A percentile compares a stretch with the other conserved stretches of the same genome.
Conservation (phyloP, 2,329 filamentous ascomycete species). For the Periconia sp. region DNA sequence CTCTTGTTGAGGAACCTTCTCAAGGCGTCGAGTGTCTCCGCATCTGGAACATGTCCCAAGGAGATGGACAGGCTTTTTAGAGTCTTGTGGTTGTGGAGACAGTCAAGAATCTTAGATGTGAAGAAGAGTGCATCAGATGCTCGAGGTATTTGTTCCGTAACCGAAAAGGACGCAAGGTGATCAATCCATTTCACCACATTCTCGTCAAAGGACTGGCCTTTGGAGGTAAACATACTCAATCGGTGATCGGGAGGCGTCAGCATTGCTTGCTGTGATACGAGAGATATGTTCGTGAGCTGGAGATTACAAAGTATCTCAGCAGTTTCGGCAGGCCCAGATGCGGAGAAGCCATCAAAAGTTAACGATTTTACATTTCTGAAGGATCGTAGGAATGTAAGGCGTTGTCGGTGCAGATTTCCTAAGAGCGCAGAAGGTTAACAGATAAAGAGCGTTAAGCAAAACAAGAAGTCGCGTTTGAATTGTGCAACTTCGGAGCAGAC, state of each 20-base stretch:
- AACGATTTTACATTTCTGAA: constrained; percentile 25
- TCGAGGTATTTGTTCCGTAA: constrained; percentile 18
- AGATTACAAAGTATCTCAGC: constrained; percentile 26
- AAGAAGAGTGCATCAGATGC: constrained; percentile 22
- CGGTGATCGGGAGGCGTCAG: constrained; percentile 12
- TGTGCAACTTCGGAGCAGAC: too few relatives aligned
- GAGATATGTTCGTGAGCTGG: constrained; percentile 23
- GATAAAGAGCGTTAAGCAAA: too few relatives aligned
- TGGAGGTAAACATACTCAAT: constrained; percentile 19
- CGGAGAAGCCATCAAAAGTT: constrained; percentile 35
- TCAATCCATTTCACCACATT: constrained; percentile 19
- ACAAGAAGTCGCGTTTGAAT: too few relatives aligned
- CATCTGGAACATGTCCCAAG: constrained; percentile 22
- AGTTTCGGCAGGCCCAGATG: constrained; percentile 21
- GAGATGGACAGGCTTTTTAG: constrained; percentile 22
- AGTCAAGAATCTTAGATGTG: constrained; percentile 23
- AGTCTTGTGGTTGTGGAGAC: constrained; percentile 22
- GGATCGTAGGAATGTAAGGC: constrained; percentile 20
- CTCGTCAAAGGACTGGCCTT: constrained; percentile 21
- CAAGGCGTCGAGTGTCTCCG: constrained; percentile 22
- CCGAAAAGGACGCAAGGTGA: constrained; percentile 24
- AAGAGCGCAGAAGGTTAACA: too few relatives aligned
- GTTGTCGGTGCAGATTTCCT: constrained; percentile 29
- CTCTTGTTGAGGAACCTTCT: constrained; percentile 19
- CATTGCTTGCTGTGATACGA: constrained; percentile 25